Conservation (phyloP, 257 asterid genomes). For the Rhazya stricta region DNA sequence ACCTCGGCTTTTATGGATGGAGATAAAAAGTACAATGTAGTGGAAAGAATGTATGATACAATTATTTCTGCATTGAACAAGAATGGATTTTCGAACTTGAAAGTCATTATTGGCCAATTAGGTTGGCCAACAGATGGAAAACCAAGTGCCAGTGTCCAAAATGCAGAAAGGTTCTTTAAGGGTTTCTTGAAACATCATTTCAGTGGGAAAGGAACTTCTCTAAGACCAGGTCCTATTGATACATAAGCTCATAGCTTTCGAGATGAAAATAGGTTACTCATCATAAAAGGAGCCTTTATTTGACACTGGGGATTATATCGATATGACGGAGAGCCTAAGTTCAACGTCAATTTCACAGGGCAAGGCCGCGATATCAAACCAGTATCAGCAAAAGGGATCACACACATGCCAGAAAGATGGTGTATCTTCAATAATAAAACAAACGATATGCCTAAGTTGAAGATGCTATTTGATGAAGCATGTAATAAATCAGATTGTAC, state of each 20-base stretch:
- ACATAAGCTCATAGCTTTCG: conserved; percentile 53
- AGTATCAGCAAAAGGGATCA: conserved; percentile 39
- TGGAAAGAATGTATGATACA: conserved; percentile 66
- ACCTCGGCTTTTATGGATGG: conserved; percentile 38
- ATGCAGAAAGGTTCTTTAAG: conserved; percentile 50
- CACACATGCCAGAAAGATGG: conserved; percentile 48
- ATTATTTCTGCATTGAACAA: conserved; percentile 41
- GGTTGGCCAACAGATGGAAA: conserved; percentile 89
- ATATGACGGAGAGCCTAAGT: conserved; percentile 70
- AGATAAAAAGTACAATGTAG: conserved; percentile 36
- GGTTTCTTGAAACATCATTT: conserved; percentile 52
- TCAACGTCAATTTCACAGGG: conserved; percentile 46
- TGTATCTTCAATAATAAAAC: conserved; percentile 34
- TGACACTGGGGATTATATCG: conserved; percentile 65
- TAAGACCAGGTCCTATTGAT: conserved; percentile 38
- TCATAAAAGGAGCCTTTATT: conserved; percentile 49
- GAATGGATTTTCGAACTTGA: conserved; percentile 27
- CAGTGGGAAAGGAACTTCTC: conserved; percentile 50
- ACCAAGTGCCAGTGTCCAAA: conserved; percentile 16
- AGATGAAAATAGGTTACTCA: conserved; percentile 55
- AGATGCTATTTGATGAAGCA: conserved; percentile 15
- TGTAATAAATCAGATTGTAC: conserved; percentile 47
- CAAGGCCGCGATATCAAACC: conserved; percentile 31
- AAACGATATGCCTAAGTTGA: neutral
- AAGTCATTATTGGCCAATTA: conserved; percentile 51